Percentiles rank a stretch among this genome's conserved stretches.
Conservation (phyloP, 2,329 filamentous ascomycete genomes). For the Thielaviopsis ethacetica region DNA sequence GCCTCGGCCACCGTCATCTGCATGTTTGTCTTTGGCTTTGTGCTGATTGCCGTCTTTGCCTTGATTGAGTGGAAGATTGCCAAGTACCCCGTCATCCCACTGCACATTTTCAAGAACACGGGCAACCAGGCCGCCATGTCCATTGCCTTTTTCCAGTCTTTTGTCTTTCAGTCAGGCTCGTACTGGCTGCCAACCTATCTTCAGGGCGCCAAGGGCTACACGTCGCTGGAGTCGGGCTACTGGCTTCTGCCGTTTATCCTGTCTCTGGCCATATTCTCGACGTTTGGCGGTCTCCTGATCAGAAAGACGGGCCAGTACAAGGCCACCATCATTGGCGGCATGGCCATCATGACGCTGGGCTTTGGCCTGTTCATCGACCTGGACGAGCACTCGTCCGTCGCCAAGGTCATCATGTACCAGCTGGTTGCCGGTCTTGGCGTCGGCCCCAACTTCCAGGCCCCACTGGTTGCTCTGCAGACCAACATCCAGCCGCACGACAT, state of each 20-base stretch:
- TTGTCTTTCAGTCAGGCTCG: constrained; percentile 59
- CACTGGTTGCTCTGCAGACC: constrained; percentile 51
- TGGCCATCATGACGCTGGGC: constrained; percentile 45
- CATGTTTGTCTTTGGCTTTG: constrained; percentile 55
- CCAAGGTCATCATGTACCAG: constrained; percentile 43
- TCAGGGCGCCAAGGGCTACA: constrained; percentile 54
- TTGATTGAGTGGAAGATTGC: constrained; percentile 59
- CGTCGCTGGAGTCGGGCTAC: constrained; percentile 55
- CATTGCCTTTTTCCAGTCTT: constrained; percentile 56
- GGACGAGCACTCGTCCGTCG: constrained; percentile 35
- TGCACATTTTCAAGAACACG: constrained; percentile 48
- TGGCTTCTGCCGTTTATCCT: constrained; percentile 58
- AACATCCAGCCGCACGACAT: constrained; percentile 45
- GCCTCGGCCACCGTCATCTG: constrained; percentile 57
- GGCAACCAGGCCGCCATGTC: constrained; percentile 50
- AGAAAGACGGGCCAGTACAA: constrained; percentile 51
- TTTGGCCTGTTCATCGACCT: constrained; percentile 49
- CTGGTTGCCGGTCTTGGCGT: constrained; percentile 47
- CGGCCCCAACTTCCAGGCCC: constrained; percentile 53
- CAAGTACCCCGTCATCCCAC: constrained; percentile 62
- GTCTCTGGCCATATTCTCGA: constrained; percentile 47
- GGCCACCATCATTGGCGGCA: constrained; percentile 40
- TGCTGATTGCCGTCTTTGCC: constrained; percentile 49
- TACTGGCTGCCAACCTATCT: constrained; percentile 82
- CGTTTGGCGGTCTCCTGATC: constrained; percentile 37